A percentile compares a stretch with the other conserved stretches of the same genome.
Conservation (phyloP, 2,329 filamentous ascomycete genomes). For the Botryotinia globosa region DNA sequence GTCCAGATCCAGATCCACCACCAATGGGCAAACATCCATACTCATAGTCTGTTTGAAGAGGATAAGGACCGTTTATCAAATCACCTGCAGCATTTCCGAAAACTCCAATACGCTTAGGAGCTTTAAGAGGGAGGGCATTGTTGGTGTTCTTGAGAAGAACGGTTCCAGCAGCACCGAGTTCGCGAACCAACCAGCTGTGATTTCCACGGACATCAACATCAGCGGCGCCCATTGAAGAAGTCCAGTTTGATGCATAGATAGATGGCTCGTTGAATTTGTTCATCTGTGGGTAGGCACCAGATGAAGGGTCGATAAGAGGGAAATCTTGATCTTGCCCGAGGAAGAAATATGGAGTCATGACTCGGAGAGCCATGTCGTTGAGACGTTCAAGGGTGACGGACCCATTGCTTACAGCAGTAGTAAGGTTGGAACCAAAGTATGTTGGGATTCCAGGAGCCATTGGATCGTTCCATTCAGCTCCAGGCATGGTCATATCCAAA, state of each 20-base stretch:
- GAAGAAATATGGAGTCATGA: constrained; percentile 55
- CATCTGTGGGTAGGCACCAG: constrained; percentile 9
- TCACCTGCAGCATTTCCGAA: constrained; percentile 58
- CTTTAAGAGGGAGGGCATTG: constrained; percentile 58
- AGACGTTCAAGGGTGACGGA: constrained; percentile 43
- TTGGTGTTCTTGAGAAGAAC: constrained; percentile 62
- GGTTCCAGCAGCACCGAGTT: constrained; percentile 55
- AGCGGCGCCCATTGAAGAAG: constrained; percentile 2
- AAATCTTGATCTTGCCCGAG: constrained; percentile 50
- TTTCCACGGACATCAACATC: constrained; percentile 70
- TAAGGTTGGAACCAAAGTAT: constrained; percentile 29
- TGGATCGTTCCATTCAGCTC: constrained; percentile 32
- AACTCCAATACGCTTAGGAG: constrained; percentile 47
- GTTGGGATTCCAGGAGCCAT: constrained; percentile 13
- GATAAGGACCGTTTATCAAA: constrained; percentile 45
- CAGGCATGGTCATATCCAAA: constrained; percentile 68
- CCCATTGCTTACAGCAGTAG: constrained; percentile 48
- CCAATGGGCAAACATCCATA: constrained; percentile 45
- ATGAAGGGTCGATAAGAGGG: constrained; percentile 36
- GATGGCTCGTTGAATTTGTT: constrained; percentile 1
- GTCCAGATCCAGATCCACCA: constrained; percentile 49
- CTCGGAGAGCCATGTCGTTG: constrained; percentile 47
- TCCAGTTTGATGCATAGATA: constrained; percentile 43
- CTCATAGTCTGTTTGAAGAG: constrained; percentile 36
- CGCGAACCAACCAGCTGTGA: constrained; percentile 38